Percentiles rank a stretch among this genome's conserved stretches.
These are phyloP conservation scores for Brachypodium distachyon DNA, from an alignment of 202 grass and related monocot genomes.

Conservation along the genomic window DNA sequence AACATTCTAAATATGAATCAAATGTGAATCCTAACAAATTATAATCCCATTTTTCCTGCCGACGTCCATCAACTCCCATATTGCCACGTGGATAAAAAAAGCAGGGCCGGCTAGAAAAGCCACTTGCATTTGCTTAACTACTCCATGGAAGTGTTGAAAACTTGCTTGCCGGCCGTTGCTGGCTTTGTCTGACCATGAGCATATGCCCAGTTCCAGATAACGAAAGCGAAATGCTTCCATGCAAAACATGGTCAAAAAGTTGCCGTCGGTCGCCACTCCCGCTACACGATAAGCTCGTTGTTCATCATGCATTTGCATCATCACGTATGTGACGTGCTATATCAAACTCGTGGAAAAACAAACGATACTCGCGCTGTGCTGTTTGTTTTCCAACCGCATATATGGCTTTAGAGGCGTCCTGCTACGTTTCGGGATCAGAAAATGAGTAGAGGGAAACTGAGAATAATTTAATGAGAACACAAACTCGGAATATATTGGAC, in stretches of 20 bases:
- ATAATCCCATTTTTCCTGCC: not conserved
- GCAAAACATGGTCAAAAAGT: not conserved
- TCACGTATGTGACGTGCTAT: not conserved
- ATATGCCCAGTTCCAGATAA: not conserved
- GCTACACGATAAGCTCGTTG: not conserved
- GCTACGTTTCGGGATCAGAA: no score
- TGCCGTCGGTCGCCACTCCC: not conserved
- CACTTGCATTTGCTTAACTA: not conserved
- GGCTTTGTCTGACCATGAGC: not conserved
- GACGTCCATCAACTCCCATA: not conserved
- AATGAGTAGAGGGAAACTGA: no score
- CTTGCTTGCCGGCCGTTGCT: not conserved
- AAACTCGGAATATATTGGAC: no score
- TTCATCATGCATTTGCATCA: not conserved
- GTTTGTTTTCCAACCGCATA: slow-evolving; percentile 11
- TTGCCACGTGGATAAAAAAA: slow-evolving; percentile 6
- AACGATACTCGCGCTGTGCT: not conserved
- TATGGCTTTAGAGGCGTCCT: not conserved
- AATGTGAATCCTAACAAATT: not conserved
- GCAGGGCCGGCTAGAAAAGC: not conserved
- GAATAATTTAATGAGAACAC: no score
- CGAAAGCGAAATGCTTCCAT: not conserved
- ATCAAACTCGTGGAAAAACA: not conserved
- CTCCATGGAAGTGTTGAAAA: not conserved
- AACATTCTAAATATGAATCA: no score